Evolutionary conservation across 768 basidiomycete genomes (phyloP).

Genomic region (Gymnopilus junonius): DNA sequence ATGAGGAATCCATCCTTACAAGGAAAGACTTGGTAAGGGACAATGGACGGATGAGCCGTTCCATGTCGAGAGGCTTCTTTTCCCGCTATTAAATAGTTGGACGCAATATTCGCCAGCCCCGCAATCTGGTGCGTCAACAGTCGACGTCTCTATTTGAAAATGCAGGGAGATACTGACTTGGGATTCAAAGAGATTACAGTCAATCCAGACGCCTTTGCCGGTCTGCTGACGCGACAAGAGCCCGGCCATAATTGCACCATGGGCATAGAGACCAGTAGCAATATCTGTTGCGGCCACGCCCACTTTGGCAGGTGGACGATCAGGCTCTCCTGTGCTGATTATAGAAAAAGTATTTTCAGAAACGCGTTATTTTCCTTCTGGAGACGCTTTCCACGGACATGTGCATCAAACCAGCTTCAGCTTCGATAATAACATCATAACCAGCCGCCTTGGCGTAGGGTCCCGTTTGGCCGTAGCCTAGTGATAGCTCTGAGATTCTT

Average conservation of each 20-base stretch:
- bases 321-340: constrained; percentile 83
- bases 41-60: constrained; percentile 94
- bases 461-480: constrained; percentile 74
- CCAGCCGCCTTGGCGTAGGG: constrained; percentile 85
- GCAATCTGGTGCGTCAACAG: constrained; percentile 61
- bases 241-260: constrained; percentile 92
- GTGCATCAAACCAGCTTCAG: constrained; percentile 93
- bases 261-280: constrained; percentile 86
- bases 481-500: not conserved
- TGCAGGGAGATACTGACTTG: constrained; percentile 55
- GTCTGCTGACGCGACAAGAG: constrained; percentile 82
- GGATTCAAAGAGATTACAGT: constrained; percentile 90
- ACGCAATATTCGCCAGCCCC: constrained; percentile 89
- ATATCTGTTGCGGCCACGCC: constrained; percentile 94
- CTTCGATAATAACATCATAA: constrained; percentile 88
- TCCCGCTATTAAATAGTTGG: constrained; percentile 89
- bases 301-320: constrained; percentile 89
- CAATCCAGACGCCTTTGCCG: constrained; percentile 88
- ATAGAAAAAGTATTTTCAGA: constrained; percentile 9
- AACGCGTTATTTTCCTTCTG: not conserved
- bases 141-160: not conserved
- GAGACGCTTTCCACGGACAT: constrained; percentile 56
- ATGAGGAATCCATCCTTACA: constrained; percentile 89
- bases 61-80: constrained; percentile 85
- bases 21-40: constrained; percentile 90